phyloP scores from a whole-genome alignment of 2,329 filamentous ascomycete species.

The Alternaria tenuissima region DNA sequence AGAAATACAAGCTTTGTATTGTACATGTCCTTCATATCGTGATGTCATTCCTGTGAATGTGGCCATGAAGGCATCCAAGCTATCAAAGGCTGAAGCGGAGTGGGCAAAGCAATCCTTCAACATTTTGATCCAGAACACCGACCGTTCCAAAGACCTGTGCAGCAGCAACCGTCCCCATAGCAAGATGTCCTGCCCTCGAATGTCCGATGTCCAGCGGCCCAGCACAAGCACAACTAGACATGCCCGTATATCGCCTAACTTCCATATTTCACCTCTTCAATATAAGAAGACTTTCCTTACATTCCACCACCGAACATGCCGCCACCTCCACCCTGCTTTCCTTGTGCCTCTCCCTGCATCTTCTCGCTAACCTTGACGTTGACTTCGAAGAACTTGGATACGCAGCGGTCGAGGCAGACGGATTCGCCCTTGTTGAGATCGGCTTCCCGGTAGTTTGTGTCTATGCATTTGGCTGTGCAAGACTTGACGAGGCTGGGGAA shows the following conservation, averaged over 20 bases:
- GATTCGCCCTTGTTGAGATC: conserved; percentile 99
- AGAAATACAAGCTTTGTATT: conserved; percentile 22
- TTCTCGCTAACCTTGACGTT: conserved; percentile 98
- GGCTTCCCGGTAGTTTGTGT: conserved; percentile 88
- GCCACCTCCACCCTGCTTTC: conserved; percentile 53
- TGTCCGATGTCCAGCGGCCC: neutral
- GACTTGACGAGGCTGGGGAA: conserved; percentile 77
- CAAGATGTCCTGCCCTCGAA: neutral
- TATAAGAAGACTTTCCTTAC: conserved; percentile 15
- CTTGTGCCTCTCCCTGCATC: conserved; percentile 85
- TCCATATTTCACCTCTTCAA: neutral
- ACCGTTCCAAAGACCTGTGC: neutral
- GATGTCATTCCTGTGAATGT: neutral
- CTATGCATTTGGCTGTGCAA: conserved; percentile 94
- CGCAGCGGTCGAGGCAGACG: conserved; percentile 97
- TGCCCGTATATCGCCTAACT: neutral
- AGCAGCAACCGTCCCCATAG: neutral
- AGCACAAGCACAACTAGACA: neutral
- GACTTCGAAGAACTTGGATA: conserved; percentile 98
- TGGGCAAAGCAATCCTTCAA: neutral
- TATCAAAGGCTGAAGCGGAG: neutral
- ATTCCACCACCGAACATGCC: conserved; percentile 42
- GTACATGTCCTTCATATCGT: conserved; percentile 19
- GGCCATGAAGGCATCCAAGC: neutral
- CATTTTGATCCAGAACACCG: neutral